Base-by-base conservation (phyloP, 2,329 filamentous ascomycete genomes). In the Fusarium nodosum region DNA sequence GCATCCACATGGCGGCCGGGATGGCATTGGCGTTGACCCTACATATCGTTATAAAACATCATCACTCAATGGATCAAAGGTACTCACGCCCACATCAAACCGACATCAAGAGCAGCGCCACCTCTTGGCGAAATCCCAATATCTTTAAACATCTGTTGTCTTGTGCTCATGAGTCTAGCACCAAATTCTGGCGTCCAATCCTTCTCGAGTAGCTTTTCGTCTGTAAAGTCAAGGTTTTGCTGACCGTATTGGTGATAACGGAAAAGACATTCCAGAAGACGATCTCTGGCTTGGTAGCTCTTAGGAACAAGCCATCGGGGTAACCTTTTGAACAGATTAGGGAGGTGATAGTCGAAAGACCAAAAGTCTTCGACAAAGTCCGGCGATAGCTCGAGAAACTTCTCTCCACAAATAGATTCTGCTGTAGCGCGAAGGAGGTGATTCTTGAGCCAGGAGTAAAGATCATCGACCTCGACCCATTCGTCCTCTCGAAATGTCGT, bases 141-240 rank as follows among this genome's bases (percentile, higher is more conserved):
- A 5, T 38, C 67, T 13, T 26, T 11, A 0, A 69, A 72, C 60
- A 74, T 67, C 18, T 44, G 48, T 1, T 72, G 74, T 20, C 77
- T 62, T 4, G 68, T 54, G 12, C 71, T 69, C 68, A 79, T 73
- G 5, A 78, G 34, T 15, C 62, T 77, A 1, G 71, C 57, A 1
- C 72, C 74, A 41, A 66, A 76, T 44, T 71, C 59, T 0, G 65
- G 31, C 1, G 72, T 75, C 74, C 74, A 75, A 1, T 74, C 64
- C 1, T 54, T 58, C 6, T 56, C 61, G 7, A 73, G 38, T 0
- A 63, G 13, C 0, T 60, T 38, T 13, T 66, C 36, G 4, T 68
- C 53, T 0, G 5, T 22, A 18, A 66, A 61, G 15, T 72, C 60
- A 13, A 71, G 52, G 0, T 46, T 15, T 12, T 59, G 13, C 1